phyloP scores from a whole-genome alignment of 2,329 filamentous ascomycete genomes.

The Aspergillus sp. region DNA sequence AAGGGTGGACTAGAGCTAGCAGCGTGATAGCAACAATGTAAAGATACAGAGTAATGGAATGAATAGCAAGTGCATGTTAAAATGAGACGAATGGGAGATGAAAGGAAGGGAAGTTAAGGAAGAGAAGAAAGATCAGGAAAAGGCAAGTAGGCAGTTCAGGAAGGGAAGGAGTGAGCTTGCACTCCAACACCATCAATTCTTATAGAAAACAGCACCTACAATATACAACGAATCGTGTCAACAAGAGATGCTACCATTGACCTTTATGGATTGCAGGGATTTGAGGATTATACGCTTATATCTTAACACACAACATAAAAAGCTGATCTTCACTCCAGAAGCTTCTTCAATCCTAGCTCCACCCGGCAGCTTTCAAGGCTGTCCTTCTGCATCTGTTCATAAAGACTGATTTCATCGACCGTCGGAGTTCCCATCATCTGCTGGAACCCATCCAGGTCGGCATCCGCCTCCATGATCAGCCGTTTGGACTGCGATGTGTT shows the following conservation, averaged over 20 bases:
- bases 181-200: not conserved
- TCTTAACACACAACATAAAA: not conserved
- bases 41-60: not conserved
- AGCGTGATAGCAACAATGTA: not conserved
- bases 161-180: not conserved
- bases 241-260: too few relatives aligned
- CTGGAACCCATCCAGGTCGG: conserved; percentile 31
- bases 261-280: too few relatives aligned
- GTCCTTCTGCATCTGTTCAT: conserved; percentile 27
- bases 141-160: not conserved
- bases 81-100: too few relatives aligned
- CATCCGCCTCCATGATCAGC: conserved; percentile 27
- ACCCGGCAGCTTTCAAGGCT: conserved; percentile 27
- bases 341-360: conserved; percentile 18
- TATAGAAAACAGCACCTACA: not conserved
- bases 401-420: conserved; percentile 31
- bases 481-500: conserved; percentile 22
- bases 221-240: too few relatives aligned
- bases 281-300: not conserved
- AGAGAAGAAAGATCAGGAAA: too few relatives aligned
- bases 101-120: too few relatives aligned
- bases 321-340: not conserved
- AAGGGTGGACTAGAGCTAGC: not conserved
- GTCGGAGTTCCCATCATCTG: conserved; percentile 22
- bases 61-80: not conserved